Percentiles rank a stretch among this genome's conserved stretches.
Conservation (phyloP, 2,329 filamentous ascomycete species). For the Rutstroemia sydowiana region DNA sequence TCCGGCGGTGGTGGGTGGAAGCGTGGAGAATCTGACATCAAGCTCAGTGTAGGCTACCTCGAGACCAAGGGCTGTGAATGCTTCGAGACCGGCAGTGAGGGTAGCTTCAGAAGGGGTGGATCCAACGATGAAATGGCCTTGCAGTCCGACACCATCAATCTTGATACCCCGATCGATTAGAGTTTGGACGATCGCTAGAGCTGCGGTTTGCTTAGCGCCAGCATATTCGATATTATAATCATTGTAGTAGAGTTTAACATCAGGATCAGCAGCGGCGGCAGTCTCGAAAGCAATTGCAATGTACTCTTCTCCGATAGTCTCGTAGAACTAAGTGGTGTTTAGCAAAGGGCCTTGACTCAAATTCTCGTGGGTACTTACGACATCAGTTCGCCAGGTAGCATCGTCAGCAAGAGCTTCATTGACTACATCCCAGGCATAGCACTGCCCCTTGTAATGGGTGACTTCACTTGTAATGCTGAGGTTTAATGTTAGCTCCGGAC, state of each 20-base stretch:
- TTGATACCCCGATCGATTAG: conserved; percentile 43
- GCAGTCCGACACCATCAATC: conserved; percentile 57
- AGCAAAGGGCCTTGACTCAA: background rate
- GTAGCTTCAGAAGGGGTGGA: conserved; percentile 39
- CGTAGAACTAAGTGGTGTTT: background rate
- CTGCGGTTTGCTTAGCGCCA: conserved; percentile 39
- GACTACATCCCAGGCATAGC: conserved; percentile 59
- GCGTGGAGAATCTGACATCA: conserved; percentile 44
- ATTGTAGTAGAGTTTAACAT: conserved; percentile 35
- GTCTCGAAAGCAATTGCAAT: conserved; percentile 31
- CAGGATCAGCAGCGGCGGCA: conserved; percentile 21
- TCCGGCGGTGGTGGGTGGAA: conserved; percentile 38
- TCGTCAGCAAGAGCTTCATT: conserved; percentile 57
- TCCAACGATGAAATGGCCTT: conserved; percentile 54
- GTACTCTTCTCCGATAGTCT: conserved; percentile 43
- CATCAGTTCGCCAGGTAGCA: conserved; percentile 43
- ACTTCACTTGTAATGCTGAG: conserved; percentile 46
- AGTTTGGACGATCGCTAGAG: conserved; percentile 38
- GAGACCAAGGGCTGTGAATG: conserved; percentile 45
- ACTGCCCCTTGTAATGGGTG: conserved; percentile 51
- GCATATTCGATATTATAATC: conserved; percentile 57
- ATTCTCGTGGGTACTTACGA: conserved; percentile 39
- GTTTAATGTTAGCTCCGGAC: background rate
- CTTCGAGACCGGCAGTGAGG: conserved; percentile 39
- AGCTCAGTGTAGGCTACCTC: conserved; percentile 58